Conservation (phyloP, 2,329 filamentous ascomycete species). For the Fusarium xylarioides region DNA sequence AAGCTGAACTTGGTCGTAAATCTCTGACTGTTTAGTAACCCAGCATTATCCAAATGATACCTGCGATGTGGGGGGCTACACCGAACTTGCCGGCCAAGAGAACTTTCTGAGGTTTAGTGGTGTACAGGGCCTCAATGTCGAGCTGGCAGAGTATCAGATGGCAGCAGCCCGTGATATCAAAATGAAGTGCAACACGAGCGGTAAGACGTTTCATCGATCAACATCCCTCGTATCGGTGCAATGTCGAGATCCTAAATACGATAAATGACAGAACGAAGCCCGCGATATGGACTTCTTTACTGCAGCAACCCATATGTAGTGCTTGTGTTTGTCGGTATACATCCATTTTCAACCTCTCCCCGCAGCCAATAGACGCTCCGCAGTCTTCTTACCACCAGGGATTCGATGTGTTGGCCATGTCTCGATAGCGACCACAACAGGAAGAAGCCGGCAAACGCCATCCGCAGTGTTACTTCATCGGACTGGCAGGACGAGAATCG, state of each 20-base stretch:
- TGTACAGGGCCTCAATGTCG: neutral
- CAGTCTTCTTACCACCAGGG: slow-evolving; percentile 1
- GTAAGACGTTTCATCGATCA: slow-evolving; percentile 9
- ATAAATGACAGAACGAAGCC: slow-evolving; percentile 21
- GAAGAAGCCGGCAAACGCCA: slow-evolving; percentile 14
- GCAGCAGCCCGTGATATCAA: neutral
- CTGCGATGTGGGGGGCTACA: neutral
- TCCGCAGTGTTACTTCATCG: slow-evolving; percentile 15
- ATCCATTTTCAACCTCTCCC: neutral
- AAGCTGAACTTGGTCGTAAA: neutral
- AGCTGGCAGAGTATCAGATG: neutral
- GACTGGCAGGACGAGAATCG: slow-evolving; percentile 2
- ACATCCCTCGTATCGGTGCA: slow-evolving; percentile 31
- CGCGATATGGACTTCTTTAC: slow-evolving; percentile 9
- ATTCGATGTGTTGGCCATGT: slow-evolving; percentile 30
- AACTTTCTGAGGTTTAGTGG: neutral
- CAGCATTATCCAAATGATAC: neutral
- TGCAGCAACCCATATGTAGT: slow-evolving; percentile 31
- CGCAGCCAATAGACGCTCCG: neutral
- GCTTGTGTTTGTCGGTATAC: slow-evolving; percentile 20
- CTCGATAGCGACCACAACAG: slow-evolving; percentile 14
- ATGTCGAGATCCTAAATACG: slow-evolving; percentile 17
- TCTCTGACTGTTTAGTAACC: neutral
- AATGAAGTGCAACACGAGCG: neutral
- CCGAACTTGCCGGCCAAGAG: neutral